These are phyloP conservation scores for Berberis vulgaris DNA, from an alignment of 164 flowering plant genomes.

Conservation along the genomic window DNA sequence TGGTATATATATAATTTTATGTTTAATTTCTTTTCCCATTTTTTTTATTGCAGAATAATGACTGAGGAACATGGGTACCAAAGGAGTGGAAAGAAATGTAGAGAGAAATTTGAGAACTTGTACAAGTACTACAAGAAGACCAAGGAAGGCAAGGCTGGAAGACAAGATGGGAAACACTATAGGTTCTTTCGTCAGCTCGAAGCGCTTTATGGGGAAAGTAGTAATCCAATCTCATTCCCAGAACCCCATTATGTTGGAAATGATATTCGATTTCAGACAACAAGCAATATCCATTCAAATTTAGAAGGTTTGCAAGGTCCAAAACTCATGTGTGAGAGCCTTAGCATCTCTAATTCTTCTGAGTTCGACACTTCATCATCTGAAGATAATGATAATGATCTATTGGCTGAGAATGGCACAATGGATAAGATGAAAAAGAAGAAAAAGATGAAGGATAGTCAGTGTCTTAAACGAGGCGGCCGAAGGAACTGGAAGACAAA, in stretches of 20 bases:
- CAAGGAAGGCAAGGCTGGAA: slow-evolving; percentile 93
- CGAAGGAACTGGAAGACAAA: slow-evolving; percentile 63
- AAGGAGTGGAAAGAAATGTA: slow-evolving; percentile 95
- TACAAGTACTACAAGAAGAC: slow-evolving; percentile 98
- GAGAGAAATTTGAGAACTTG: slow-evolving; percentile 93
- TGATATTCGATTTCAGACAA: slow-evolving; percentile 14
- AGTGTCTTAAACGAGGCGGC: slow-evolving; percentile 20
- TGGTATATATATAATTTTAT: neutral
- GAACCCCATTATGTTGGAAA: slow-evolving; percentile 16
- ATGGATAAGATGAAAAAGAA: slow-evolving; percentile 16
- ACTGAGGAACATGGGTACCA: slow-evolving; percentile 83
- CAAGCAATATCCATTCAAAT: slow-evolving; percentile 12
- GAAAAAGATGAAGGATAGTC: slow-evolving; percentile 13
- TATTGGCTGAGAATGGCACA: slow-evolving; percentile 22
- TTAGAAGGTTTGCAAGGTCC: slow-evolving; percentile 25
- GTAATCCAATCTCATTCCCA: slow-evolving; percentile 18
- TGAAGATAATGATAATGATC: slow-evolving; percentile 24
- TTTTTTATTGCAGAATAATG: slow-evolving; percentile 49
- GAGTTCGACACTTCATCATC: slow-evolving; percentile 57
- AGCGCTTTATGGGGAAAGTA: slow-evolving; percentile 77
- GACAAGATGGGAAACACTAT: slow-evolving; percentile 96
- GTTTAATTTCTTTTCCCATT: neutral
- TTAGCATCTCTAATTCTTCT: slow-evolving; percentile 67
- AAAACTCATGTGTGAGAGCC: slow-evolving; percentile 35
- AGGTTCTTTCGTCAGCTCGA: slow-evolving; percentile 92